Conservation (phyloP, 495 filamentous ascomycete species). For the Platismatia glauca region DNA sequence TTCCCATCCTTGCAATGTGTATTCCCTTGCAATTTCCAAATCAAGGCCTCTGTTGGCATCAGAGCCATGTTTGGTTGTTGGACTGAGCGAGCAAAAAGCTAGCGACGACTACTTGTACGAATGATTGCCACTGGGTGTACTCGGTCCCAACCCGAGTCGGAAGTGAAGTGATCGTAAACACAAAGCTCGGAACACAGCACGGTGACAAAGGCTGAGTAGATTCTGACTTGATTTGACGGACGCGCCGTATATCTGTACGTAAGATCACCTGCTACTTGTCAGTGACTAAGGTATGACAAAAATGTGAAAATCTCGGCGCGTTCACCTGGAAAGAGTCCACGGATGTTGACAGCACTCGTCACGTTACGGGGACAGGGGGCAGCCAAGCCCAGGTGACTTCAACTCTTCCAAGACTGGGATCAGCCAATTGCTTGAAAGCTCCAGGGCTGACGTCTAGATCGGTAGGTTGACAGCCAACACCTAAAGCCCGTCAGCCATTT, state of each 20-base stretch:
- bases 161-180: not conserved
- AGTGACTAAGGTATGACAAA: not conserved
- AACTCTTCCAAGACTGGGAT: slow-evolving; percentile 48
- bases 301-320: not conserved
- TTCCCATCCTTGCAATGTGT: not conserved
- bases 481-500: slow-evolving; percentile 5
- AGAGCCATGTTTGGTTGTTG: not conserved
- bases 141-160: not conserved
- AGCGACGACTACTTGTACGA: not conserved
- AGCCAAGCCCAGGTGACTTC: slow-evolving; percentile 62
- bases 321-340: not conserved
- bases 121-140: not conserved
- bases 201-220: not conserved
- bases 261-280: not conserved
- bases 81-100: not conserved
- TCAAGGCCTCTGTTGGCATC: not conserved
- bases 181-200: not conserved
- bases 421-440: slow-evolving; percentile 53
- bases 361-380: slow-evolving; percentile 5
- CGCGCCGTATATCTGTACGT: not conserved
- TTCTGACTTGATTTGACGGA: not conserved
- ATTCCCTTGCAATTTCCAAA: slow-evolving; percentile 2
- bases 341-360: not conserved
- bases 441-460: slow-evolving; percentile 59
- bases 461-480: slow-evolving; percentile 47